phyloP scores from a whole-genome alignment of 371 early-diverging fungal species.

The Mucor mucedo region DNA sequence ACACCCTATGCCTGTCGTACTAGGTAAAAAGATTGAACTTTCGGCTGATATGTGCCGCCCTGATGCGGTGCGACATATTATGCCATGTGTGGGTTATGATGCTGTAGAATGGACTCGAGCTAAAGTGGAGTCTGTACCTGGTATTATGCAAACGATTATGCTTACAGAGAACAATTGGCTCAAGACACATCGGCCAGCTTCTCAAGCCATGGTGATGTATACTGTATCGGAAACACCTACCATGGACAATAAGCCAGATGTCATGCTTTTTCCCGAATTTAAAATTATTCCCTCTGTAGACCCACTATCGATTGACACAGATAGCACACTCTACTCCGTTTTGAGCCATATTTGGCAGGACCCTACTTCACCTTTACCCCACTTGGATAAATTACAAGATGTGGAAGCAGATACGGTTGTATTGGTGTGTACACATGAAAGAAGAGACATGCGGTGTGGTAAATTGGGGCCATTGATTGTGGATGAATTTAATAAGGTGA shows the following conservation, averaged over 20 bases:
- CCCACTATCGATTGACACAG: not conserved
- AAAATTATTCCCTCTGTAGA: conserved; percentile 27
- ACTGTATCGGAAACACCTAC: conserved; percentile 38
- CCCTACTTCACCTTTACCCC: conserved; percentile 17
- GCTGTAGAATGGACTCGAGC: conserved; percentile 49
- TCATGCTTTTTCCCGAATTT: conserved; percentile 51
- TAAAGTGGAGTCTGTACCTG: conserved; percentile 43
- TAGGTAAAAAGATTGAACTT: conserved; percentile 52
- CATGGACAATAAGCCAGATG: conserved; percentile 18
- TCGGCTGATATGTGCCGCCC: conserved; percentile 29
- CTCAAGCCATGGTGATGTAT: conserved; percentile 19
- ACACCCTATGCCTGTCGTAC: conserved; percentile 50
- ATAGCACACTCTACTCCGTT: conserved; percentile 19
- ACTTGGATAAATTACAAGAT: conserved; percentile 9
- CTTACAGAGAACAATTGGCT: conserved; percentile 17
- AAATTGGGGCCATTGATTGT: conserved; percentile 46
- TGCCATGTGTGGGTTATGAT: conserved; percentile 47
- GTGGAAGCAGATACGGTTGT: conserved; percentile 41
- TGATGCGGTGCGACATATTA: conserved; percentile 37
- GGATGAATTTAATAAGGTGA: conserved; percentile 39
- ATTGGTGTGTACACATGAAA: conserved; percentile 51
- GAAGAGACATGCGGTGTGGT: conserved; percentile 54
- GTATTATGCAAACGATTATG: conserved; percentile 23
- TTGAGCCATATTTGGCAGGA: conserved; percentile 37
- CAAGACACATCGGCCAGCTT: conserved; percentile 1